phyloP scores from a whole-genome alignment of 2,329 filamentous ascomycete genomes.

The Esteya vermicola region DNA sequence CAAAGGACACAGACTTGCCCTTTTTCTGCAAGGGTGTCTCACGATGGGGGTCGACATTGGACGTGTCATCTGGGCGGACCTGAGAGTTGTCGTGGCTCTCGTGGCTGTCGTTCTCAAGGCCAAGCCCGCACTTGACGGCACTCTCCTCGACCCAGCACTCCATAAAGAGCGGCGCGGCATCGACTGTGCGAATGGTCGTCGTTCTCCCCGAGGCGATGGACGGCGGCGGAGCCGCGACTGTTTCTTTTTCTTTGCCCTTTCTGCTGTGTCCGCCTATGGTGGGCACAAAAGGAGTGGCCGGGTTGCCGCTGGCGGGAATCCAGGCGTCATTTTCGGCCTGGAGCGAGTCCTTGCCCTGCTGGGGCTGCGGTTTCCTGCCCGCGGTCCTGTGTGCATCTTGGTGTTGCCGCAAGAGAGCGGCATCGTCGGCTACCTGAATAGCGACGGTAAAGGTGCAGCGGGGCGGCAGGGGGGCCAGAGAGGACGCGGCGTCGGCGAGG shows the following conservation, averaged over 20 bases:
- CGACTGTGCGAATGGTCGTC: conserved; percentile 35
- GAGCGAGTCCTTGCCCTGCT: no score
- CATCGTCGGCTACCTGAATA: conserved; percentile 32
- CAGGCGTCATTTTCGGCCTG: no score
- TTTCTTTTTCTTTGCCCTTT: no score
- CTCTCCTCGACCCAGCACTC: conserved; percentile 53
- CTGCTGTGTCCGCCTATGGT: no score
- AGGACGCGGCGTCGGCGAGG: conserved; percentile 44
- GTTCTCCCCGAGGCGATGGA: conserved; percentile 13
- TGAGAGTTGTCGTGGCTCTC: no score
- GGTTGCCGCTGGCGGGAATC: no score
- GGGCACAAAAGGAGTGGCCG: no score
- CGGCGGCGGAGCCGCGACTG: neutral
- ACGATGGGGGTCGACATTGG: no score
- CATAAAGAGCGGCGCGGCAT: conserved; percentile 45
- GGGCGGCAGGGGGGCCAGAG: conserved; percentile 41
- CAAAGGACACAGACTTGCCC: neutral
- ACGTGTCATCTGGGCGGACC: no score
- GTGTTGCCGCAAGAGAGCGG: neutral
- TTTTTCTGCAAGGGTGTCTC: neutral
- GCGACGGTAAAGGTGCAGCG: conserved; percentile 65
- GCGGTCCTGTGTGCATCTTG: no score
- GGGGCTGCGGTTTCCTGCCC: no score
- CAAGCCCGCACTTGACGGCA: conserved; percentile 12
- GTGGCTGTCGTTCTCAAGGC: neutral